Base-by-base conservation (phyloP, 371 early-diverging fungal genomes). In the Thermomucor indicae-seudaticae region DNA sequence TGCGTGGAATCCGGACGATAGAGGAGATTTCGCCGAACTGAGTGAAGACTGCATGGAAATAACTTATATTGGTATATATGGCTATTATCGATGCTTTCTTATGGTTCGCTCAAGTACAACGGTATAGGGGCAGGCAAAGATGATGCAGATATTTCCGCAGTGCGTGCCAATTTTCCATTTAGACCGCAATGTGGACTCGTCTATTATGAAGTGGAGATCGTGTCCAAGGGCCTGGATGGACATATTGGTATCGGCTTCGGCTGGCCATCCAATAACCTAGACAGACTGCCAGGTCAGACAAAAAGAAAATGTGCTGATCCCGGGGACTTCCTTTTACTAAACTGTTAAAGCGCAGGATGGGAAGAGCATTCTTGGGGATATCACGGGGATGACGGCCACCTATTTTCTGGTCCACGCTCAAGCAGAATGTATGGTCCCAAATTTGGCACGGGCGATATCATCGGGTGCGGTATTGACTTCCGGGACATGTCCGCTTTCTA, bases 381-480 rank as follows among this genome's bases (percentile, higher is more conserved):
- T 65, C 92, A 90, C 52, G 89, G 93, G 20, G 93, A 95, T 63
- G 93, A 93, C 60, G 98, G 98, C 7, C 66, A 86, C 41, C 48
- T 71, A 22, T 92, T 91, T 57, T 81, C 87, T 41, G 57, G 59
- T 35, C 76, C 82, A 10, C 90, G 90, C 6, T 79, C 77, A 11
- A 93, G 94, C 27, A 70, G 79, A 23, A 62, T 76, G 2, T 96
- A 85, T 57, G 96, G 96, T 3, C 96, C 96, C 4, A 82, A 74
- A 3, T 96, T 84, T 61, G 83, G 87, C 30, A 92, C 91, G 5
- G 91, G 91, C 27, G 98, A 98, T 62, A 76, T 83, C 0, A 80
- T 96, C 37, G 98, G 98, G 2, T 96, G 97, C 62, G 83, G 93
- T 7, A 58, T 98, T 37, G 91, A 98, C 68, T 95, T 91, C 63